These are phyloP conservation scores for Geotrichum histeridarum DNA, from an alignment of 1,139 yeast species.

Conservation along the genomic window DNA sequence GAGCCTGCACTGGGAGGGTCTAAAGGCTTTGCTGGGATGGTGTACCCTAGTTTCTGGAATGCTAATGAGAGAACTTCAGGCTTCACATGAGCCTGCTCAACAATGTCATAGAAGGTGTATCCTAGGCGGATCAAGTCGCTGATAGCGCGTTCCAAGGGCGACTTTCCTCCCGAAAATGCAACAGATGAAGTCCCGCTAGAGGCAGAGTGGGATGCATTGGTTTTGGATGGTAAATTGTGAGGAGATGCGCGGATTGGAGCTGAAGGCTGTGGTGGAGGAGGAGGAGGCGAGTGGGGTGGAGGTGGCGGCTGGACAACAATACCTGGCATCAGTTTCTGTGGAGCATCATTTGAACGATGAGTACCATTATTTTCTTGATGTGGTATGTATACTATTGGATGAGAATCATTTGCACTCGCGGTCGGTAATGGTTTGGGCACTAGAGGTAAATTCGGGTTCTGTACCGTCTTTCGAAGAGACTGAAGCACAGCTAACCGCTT, in stretches of 20 bases:
- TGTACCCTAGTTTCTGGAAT: slow-evolving; percentile 5
- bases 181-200: background rate
- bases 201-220: background rate
- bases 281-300: background rate
- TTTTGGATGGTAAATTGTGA: background rate
- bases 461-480: slow-evolving; percentile 9
- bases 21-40: background rate
- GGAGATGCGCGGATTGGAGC: background rate
- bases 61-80: slow-evolving; percentile 1
- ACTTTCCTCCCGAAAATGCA: background rate
- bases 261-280: background rate
- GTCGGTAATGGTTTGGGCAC: background rate
- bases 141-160: background rate
- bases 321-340: no score
- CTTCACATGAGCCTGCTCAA: slow-evolving; percentile 5
- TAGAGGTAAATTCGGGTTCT: no score
- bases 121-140: slow-evolving; percentile 13
- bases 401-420: background rate
- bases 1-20: background rate
- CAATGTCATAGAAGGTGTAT: slow-evolving; percentile 4
- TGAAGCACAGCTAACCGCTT: slow-evolving; percentile 15
- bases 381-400: background rate
- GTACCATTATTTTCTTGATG: no score
- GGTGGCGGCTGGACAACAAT: no score
- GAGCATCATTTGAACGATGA: no score